Evolutionary conservation across 148 eudicot species (phyloP).

Genomic region (Chenopodium formosanum): DNA sequence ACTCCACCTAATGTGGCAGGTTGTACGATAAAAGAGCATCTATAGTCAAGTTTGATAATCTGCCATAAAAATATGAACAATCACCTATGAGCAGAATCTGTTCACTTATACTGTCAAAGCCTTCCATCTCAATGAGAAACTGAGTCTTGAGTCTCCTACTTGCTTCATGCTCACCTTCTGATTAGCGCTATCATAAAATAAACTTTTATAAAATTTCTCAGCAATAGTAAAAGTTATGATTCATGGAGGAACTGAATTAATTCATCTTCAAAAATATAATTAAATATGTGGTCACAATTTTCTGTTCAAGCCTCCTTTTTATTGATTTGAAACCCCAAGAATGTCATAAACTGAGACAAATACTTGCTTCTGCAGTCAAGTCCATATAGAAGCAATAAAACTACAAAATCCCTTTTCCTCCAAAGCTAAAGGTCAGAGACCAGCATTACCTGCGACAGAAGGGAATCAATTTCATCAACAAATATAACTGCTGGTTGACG

Average conservation of each 20-base stretch:
- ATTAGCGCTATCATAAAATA: neutral
- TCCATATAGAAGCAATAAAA: neutral
- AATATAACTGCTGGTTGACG: slow-evolving; percentile 99
- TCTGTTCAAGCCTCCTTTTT: neutral
- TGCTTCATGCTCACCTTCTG: too few relatives aligned
- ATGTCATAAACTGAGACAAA: neutral
- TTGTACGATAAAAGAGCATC: neutral
- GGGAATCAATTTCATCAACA: slow-evolving; percentile 98
- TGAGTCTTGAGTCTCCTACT: too few relatives aligned
- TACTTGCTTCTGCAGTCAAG: neutral
- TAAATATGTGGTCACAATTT: neutral
- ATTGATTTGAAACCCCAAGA: neutral
- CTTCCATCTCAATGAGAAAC: too few relatives aligned
- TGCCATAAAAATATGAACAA: slow-evolving; percentile 12
- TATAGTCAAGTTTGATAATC: neutral
- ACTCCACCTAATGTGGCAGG: neutral
- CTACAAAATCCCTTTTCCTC: neutral
- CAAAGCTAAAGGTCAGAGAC: slow-evolving; percentile 10
- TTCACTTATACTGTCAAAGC: too few relatives aligned
- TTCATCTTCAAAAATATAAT: neutral
- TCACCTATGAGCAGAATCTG: too few relatives aligned
- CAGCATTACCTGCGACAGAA: slow-evolving; percentile 80
- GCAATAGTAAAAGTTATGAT: slow-evolving; percentile 2
- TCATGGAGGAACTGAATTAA: slow-evolving; percentile 6
- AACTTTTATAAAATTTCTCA: slow-evolving; percentile 10